Percentiles rank a stretch among this genome's conserved stretches.
These are phyloP conservation scores for Recurvomyces mirabilis DNA, from an alignment of 495 filamentous ascomycete genomes.

Conservation along the genomic window DNA sequence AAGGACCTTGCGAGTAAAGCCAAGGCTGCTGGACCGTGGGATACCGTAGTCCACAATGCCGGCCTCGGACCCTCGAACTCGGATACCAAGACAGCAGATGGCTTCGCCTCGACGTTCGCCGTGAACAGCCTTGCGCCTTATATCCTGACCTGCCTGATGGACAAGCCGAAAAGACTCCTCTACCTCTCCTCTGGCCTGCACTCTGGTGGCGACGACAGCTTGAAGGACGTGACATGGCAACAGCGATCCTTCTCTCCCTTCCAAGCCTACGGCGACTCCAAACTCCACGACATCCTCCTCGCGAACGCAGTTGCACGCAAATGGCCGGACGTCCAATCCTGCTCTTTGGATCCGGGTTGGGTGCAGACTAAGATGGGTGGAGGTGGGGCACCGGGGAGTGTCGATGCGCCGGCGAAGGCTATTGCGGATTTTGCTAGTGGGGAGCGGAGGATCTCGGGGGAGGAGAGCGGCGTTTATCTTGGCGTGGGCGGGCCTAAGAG, in stretches of 20 bases:
- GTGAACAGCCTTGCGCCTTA: constrained; percentile 50
- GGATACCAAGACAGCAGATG: constrained; percentile 29
- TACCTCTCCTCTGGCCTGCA: constrained; percentile 44
- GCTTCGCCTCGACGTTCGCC: constrained; percentile 41
- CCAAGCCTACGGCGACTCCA: constrained; percentile 39
- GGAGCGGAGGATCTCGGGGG: constrained; percentile 16
- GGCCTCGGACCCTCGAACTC: constrained; percentile 33
- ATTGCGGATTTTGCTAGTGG: constrained; percentile 39
- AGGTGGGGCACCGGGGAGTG: constrained; percentile 34
- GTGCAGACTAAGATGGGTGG: constrained; percentile 54
- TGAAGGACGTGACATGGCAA: constrained; percentile 32
- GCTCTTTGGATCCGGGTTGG: constrained; percentile 51
- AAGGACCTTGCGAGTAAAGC: constrained; percentile 43
- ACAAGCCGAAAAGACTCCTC: constrained; percentile 40
- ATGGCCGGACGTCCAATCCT: constrained; percentile 39
- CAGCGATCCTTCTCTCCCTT: constrained; percentile 9
- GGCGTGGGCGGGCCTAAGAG: constrained; percentile 1
- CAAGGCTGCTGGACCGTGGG: constrained; percentile 40
- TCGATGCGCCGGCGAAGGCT: constrained; percentile 36
- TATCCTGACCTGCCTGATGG: constrained; percentile 43
- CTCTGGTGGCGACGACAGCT: constrained; percentile 34
- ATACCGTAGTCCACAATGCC: constrained; percentile 50
- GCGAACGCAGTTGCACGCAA: constrained; percentile 42
- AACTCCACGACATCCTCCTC: constrained; percentile 44
- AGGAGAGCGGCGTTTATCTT: constrained; percentile 9